phyloP scores from a whole-genome alignment of 2,329 filamentous ascomycete genomes.

The Colletotrichum sp. region DNA sequence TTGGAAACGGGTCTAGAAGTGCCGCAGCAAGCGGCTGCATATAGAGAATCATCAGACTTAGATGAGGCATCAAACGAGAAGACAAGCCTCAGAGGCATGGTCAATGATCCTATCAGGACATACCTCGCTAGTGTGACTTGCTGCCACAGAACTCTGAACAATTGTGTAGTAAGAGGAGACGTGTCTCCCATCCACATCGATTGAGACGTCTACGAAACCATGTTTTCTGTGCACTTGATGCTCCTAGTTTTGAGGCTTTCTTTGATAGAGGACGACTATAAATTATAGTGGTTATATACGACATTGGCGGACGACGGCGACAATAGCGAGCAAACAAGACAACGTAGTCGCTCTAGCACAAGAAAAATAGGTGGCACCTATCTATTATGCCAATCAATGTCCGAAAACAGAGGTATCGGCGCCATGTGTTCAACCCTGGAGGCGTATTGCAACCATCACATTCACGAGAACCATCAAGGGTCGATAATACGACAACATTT shows the following conservation, averaged over 20 bases:
- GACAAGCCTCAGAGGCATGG: background rate
- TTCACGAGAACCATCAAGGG: background rate
- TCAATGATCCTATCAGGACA: background rate
- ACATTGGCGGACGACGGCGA: background rate
- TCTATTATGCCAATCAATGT: background rate
- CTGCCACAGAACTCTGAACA: background rate
- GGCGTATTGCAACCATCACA: background rate
- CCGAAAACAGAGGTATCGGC: background rate
- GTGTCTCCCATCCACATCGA: background rate
- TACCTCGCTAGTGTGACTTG: background rate
- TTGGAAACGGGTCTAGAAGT: background rate
- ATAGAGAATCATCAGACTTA: background rate
- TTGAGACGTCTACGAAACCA: background rate
- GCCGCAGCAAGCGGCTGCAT: background rate
- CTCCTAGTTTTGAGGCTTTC: background rate
- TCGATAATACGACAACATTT: background rate
- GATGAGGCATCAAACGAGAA: background rate
- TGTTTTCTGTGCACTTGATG: background rate
- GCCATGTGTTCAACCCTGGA: background rate
- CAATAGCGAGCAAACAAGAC: background rate
- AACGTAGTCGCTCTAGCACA: background rate
- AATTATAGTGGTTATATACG: background rate
- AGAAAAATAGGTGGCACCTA: background rate
- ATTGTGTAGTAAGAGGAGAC: background rate
- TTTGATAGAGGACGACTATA: background rate